A percentile compares a stretch with the other conserved stretches of the same genome.
phyloP scores from a whole-genome alignment of 768 basidiomycete species.

The Lentinula raphanica region DNA sequence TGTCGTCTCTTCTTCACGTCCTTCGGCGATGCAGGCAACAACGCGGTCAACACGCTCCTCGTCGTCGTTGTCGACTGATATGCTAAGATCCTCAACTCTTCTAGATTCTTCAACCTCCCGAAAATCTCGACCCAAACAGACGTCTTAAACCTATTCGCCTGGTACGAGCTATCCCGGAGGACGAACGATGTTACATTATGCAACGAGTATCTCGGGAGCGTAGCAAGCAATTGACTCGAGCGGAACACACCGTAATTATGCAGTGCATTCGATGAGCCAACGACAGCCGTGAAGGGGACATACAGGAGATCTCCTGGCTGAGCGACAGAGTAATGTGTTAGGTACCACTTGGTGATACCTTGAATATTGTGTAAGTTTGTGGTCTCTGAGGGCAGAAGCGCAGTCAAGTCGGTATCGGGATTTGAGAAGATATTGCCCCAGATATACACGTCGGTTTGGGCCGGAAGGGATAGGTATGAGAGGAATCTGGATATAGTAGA shows the following conservation, averaged over 20 bases:
- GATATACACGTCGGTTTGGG: constrained; percentile 1
- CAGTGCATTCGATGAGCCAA: neutral
- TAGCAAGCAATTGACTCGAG: neutral
- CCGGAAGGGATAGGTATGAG: neutral
- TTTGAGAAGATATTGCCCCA: constrained; percentile 1
- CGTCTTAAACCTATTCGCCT: constrained; percentile 3
- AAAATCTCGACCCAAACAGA: constrained; percentile 2
- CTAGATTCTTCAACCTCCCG: neutral
- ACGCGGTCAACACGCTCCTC: constrained; percentile 2
- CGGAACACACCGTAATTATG: constrained; percentile 4
- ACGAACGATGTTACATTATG: constrained; percentile 2
- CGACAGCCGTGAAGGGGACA: constrained; percentile 1
- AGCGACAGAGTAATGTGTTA: constrained; percentile 2
- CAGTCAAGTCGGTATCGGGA: neutral
- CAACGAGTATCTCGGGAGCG: neutral
- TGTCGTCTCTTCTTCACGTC: neutral
- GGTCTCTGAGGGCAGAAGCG: neutral
- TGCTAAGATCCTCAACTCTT: constrained; percentile 4
- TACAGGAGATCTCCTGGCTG: constrained; percentile 3
- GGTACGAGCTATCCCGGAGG: constrained; percentile 1
- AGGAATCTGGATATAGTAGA: neutral
- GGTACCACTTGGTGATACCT: constrained; percentile 1
- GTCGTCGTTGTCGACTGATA: constrained; percentile 3
- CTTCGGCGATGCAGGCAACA: neutral
- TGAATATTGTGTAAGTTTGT: neutral